A percentile compares a stretch with the other conserved stretches of the same genome.
Evolutionary conservation across 2,329 filamentous ascomycete species (phyloP).

Genomic region (Sclerotinia nivalis): DNA sequence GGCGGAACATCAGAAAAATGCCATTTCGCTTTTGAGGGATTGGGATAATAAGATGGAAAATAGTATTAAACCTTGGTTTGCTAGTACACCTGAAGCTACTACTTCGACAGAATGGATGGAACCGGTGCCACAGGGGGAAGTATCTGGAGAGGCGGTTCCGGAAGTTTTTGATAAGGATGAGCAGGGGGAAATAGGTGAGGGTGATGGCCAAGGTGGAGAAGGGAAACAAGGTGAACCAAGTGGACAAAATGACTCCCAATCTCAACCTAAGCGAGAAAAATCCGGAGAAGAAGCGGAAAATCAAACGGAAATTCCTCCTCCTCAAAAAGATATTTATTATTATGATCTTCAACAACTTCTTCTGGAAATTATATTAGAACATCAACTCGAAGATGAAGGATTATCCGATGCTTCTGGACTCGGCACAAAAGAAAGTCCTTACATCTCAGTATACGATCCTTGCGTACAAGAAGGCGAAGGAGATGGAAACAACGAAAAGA

Average conservation of each 20-base stretch:
- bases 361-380: slow-evolving; percentile 50
- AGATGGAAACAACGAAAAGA: slow-evolving; percentile 26
- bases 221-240: too few relatives aligned
- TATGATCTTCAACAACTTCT: slow-evolving; percentile 43
- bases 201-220: too few relatives aligned
- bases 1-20: slow-evolving; percentile 56
- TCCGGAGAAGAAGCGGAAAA: background rate
- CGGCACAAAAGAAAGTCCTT: slow-evolving; percentile 41
- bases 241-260: background rate
- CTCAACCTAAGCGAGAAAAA: background rate
- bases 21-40: slow-evolving; percentile 49
- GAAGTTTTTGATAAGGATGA: background rate
- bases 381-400: slow-evolving; percentile 48
- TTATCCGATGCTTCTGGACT: slow-evolving; percentile 49
- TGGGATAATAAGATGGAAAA: slow-evolving; percentile 53
- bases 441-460: slow-evolving; percentile 30
- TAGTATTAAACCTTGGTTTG: slow-evolving; percentile 47
- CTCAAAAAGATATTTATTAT: slow-evolving; percentile 34
- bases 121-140: background rate
- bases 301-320: slow-evolving; percentile 28
- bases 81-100: slow-evolving; percentile 28
- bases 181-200: background rate
- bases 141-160: background rate
- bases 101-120: background rate
- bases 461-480: slow-evolving; percentile 33